Evolutionary conservation across 129 eudicot species (phyloP).

Genomic region (Escallonia rubra): DNA sequence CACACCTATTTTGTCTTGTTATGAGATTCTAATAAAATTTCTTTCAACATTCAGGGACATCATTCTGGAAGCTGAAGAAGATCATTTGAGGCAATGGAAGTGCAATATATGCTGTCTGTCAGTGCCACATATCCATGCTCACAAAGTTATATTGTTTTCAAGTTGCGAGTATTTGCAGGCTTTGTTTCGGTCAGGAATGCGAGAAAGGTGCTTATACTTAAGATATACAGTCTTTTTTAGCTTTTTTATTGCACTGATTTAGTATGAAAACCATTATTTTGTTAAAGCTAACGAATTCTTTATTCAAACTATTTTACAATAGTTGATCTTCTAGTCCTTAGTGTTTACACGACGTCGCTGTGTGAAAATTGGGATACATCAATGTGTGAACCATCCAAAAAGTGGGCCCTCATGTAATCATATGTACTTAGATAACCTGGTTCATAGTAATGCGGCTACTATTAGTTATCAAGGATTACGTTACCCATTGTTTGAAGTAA

Average conservation of each 20-base stretch:
- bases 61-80: slow-evolving; percentile 55
- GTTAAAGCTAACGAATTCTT: not conserved
- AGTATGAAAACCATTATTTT: not conserved
- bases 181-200: slow-evolving; percentile 84
- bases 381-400: no score
- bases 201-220: slow-evolving; percentile 60
- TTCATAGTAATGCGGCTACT: no score
- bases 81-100: slow-evolving; percentile 31
- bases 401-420: no score
- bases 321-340: no score
- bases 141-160: slow-evolving; percentile 55
- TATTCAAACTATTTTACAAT: no score
- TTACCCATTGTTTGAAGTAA: no score
- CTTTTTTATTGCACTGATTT: not conserved
- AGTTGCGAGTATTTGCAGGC: slow-evolving; percentile 72
- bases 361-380: no score
- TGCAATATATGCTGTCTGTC: slow-evolving; percentile 52
- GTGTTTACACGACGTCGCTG: no score
- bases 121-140: slow-evolving; percentile 75
- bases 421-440: no score
- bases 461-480: no score
- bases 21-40: not conserved
- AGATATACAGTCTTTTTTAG: not conserved
- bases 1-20: not conserved
- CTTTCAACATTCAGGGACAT: slow-evolving; percentile 53